Evolutionary conservation across 768 basidiomycete species (phyloP).

Genomic region (Leccinum boreale): DNA sequence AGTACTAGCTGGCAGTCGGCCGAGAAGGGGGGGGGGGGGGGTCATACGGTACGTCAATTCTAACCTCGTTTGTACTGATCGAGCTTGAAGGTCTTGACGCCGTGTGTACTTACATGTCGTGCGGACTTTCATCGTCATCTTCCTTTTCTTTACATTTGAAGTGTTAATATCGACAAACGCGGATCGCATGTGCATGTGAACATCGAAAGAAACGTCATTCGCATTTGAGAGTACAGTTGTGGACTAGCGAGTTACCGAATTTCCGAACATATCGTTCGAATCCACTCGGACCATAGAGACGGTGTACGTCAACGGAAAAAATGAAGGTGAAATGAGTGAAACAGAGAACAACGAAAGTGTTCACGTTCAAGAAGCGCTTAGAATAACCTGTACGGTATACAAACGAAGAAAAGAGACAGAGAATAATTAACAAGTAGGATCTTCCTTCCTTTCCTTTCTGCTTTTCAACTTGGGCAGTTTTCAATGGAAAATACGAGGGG

Average conservation of each 20-base stretch:
- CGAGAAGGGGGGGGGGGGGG: too few species aligned
- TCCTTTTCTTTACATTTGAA: neutral
- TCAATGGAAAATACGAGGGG: neutral
- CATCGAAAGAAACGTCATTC: neutral
- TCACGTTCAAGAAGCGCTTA: neutral
- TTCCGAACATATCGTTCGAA: neutral
- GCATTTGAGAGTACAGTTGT: neutral
- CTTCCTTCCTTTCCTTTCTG: neutral
- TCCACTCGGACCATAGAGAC: neutral
- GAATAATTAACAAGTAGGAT: neutral
- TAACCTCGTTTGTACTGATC: neutral
- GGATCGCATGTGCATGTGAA: neutral
- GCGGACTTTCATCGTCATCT: neutral
- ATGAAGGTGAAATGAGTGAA: neutral
- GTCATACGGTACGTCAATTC: too few species aligned
- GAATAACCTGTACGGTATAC: neutral
- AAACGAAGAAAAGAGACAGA: neutral
- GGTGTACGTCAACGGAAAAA: neutral
- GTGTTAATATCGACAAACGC: slow-evolving; percentile 6
- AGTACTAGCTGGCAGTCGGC: neutral
- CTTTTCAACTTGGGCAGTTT: neutral
- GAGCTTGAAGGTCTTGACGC: neutral
- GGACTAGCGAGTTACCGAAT: neutral
- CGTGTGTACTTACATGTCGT: neutral
- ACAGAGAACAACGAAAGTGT: neutral